These are phyloP conservation scores for Aspergillus sparsus DNA, from an alignment of 495 filamentous ascomycete genomes.

Conservation along the genomic window DNA sequence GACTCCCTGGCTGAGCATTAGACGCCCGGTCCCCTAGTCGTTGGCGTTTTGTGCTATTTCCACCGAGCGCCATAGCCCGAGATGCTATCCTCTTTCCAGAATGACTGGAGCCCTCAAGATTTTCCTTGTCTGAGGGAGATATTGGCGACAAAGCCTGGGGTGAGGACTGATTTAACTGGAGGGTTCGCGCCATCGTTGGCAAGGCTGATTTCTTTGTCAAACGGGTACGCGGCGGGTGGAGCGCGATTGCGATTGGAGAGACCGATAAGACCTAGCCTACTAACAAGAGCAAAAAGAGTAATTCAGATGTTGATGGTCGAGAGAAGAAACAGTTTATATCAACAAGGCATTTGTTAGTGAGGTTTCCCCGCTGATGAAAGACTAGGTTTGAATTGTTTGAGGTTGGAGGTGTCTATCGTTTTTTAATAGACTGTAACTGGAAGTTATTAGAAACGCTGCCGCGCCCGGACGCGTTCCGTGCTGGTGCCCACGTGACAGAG, in stretches of 20 bases:
- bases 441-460: constrained; percentile 3
- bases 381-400: no score
- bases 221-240: neutral
- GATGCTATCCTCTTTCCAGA: constrained; percentile 29
- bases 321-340: neutral
- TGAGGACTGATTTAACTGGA: constrained; percentile 22
- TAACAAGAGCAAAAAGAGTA: constrained; percentile 1
- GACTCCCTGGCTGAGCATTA: constrained; percentile 29
- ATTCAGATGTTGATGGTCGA: neutral
- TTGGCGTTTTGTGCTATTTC: constrained; percentile 40
- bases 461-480: constrained; percentile 12
- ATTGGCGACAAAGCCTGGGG: constrained; percentile 40
- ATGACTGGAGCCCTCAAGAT: constrained; percentile 31
- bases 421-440: neutral
- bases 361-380: neutral
- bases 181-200: constrained; percentile 35
- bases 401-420: no score
- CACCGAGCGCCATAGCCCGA: constrained; percentile 34
- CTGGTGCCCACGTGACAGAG: constrained; percentile 11
- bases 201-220: constrained; percentile 19
- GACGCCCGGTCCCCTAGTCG: constrained; percentile 40
- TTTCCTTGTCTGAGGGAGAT: constrained; percentile 62
- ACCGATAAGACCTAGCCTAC: neutral
- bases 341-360: neutral
- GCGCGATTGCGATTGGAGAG: constrained; percentile 15